Evolutionary conservation across 305 asterid genomes (phyloP), one percentile per base, ranked within the genome.

Genomic region (Plantago coronopus): DNA sequence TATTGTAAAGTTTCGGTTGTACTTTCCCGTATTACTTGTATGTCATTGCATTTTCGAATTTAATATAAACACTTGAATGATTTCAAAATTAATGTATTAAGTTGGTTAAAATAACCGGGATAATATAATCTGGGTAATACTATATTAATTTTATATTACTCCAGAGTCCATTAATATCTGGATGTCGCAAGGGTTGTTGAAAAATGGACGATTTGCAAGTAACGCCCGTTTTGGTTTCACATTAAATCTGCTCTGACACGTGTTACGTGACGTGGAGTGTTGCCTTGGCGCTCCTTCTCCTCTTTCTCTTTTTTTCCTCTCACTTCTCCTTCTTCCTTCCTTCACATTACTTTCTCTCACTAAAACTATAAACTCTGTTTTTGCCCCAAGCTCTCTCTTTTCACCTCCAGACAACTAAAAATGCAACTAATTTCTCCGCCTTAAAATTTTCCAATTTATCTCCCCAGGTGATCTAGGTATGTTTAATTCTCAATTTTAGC

Each of bases 221-320:
- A 34, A 58, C 69, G 38, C 8, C 61, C 44, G 5, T 27, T 31
- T 16, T 3, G 10, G n/a, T 56, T 13, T 34, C 23, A 9, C 16
- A 54, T 25, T 31, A 13, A 21, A 31, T 54, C 59, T 27, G 23
- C 23, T 13, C 11, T 23, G 61, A 34, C 61, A 56, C 61, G 61
- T 56, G 44, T 16, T 31, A 12, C 29, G 16, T 51, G 57, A 51
- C 57, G 57, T 51, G 57, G 57, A 51, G 31, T 51, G 57, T 50
- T 50, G 57, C 37, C 40, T 34, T 19, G 45, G 18, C 20, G 25
- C 61, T 37, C 61, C 61, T 38, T 57, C 44, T 40, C 44, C 25
- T 17, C 45, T 31, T 31, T 5, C 22, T 7, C 15, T 12, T 29
- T 17, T 17, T 48, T 37, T 31, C 5, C 61, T 56, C 25, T 31